Percentiles rank a stretch among this genome's conserved stretches.
Conservation (phyloP, 352 stramenopile species). For the Phytopythium litorale region DNA sequence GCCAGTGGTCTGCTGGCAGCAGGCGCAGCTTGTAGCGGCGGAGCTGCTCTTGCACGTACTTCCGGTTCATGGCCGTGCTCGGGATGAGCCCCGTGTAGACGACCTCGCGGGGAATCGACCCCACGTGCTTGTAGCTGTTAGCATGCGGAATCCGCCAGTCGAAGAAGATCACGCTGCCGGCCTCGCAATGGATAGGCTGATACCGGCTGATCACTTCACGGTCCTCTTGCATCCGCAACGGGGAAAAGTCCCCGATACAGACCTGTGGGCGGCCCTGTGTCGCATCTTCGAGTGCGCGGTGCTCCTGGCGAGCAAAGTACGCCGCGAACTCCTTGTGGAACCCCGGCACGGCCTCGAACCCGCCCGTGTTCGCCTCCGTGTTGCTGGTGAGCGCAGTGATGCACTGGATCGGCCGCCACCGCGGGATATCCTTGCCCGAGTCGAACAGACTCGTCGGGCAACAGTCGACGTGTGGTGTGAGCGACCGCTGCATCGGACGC, state of each 20-base stretch:
- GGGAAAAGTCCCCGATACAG: conserved; percentile 87
- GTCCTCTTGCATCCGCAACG: conserved; percentile 83
- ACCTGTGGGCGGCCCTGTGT: conserved; percentile 45
- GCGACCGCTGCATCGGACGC: conserved; percentile 75
- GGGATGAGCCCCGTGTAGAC: conserved; percentile 87
- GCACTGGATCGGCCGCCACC: conserved; percentile 88
- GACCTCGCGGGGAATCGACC: conserved; percentile 56
- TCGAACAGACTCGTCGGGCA: conserved; percentile 74
- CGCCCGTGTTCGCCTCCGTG: conserved; percentile 57
- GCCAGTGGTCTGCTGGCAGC: conserved; percentile 73
- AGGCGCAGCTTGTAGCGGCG: conserved; percentile 60
- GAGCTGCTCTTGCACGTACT: conserved; percentile 71
- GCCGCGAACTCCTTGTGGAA: conserved; percentile 84
- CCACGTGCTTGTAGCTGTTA: conserved; percentile 81
- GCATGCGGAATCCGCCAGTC: conserved; percentile 87
- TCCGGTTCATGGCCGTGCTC: conserved; percentile 59
- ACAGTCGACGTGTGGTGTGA: conserved; percentile 88
- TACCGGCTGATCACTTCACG: conserved; percentile 69
- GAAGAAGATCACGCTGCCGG: conserved; percentile 85
- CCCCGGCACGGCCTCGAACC: conserved; percentile 82
- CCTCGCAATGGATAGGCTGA: conserved; percentile 48
- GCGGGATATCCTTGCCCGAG: conserved; percentile 62
- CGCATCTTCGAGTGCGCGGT: conserved; percentile 10
- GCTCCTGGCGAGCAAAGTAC: conserved; percentile 41
- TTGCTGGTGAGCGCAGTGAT: conserved; percentile 84